These are phyloP conservation scores for Tricholoma saponaceum DNA, from an alignment of 768 basidiomycete genomes.

Conservation along the genomic window DNA sequence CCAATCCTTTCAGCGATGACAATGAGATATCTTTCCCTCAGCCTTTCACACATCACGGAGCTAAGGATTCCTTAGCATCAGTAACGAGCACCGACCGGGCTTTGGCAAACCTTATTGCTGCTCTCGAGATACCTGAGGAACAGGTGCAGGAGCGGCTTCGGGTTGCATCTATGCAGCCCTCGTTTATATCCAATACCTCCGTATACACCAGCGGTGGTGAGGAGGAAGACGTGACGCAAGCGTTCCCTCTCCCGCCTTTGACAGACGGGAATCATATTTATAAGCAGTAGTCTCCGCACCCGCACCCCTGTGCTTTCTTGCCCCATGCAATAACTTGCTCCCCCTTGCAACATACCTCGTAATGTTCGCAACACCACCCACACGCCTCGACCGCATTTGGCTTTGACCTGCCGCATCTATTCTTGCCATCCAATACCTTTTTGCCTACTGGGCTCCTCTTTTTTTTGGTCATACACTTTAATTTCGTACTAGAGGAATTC, in stretches of 20 bases:
- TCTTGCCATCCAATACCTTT: neutral
- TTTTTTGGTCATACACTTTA: neutral
- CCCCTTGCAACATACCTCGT: neutral
- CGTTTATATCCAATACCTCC: conserved; percentile 32
- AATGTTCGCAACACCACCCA: no score
- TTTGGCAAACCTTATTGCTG: conserved; percentile 62
- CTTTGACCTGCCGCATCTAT: neutral
- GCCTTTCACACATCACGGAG: conserved; percentile 26
- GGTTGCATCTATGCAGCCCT: conserved; percentile 58
- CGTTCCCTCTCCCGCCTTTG: conserved; percentile 38
- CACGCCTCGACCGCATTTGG: no score
- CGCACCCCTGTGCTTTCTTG: conserved; percentile 1
- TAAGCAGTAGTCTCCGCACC: conserved; percentile 1
- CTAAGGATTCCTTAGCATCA: conserved; percentile 32
- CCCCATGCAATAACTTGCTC: conserved; percentile 4
- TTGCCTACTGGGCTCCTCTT: neutral
- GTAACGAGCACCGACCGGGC: conserved; percentile 48
- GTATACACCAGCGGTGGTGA: conserved; percentile 25
- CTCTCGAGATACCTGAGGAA: conserved; percentile 48
- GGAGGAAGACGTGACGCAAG: conserved; percentile 34
- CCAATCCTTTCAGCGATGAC: conserved; percentile 40
- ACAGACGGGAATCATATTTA: conserved; percentile 5
- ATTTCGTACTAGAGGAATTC: neutral
- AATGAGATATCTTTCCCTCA: conserved; percentile 26
- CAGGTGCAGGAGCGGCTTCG: conserved; percentile 48